Percentiles rank a stretch among this genome's conserved stretches.
Conservation (phyloP, 495 filamentous ascomycete genomes). For the Talaromyces proteolyticus region DNA sequence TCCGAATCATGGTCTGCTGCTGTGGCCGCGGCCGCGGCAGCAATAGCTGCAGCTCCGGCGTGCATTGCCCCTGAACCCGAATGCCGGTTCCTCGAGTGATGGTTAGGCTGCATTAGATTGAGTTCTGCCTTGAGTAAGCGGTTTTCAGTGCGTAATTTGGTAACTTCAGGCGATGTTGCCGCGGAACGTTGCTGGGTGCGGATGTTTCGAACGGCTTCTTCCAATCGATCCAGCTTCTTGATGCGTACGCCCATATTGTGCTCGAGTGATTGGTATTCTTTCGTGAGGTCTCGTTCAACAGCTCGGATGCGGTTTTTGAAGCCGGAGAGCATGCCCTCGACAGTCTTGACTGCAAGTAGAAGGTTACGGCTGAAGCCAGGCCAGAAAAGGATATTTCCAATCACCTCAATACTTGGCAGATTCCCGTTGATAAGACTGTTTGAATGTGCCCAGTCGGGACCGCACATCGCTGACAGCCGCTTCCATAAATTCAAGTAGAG, state of each 20-base stretch:
- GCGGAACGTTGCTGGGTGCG: constrained; percentile 33
- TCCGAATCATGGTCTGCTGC: constrained; percentile 16
- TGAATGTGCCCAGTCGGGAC: constrained; percentile 84
- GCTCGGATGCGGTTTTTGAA: constrained; percentile 75
- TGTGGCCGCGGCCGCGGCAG: constrained; percentile 11
- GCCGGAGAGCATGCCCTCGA: constrained; percentile 73
- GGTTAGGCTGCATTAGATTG: constrained; percentile 54
- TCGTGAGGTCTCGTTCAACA: constrained; percentile 84
- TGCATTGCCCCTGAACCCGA: too few relatives aligned
- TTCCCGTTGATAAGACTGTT: constrained; percentile 87
- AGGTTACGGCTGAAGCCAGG: constrained; percentile 86
- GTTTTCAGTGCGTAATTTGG: constrained; percentile 72
- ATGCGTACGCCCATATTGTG: constrained; percentile 69
- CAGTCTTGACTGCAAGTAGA: constrained; percentile 75
- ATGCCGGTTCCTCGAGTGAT: constrained; percentile 32
- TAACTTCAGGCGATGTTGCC: constrained; percentile 53
- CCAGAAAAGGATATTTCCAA: constrained; percentile 65
- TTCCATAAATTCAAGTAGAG: constrained; percentile 85
- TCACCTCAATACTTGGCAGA: constrained; percentile 72
- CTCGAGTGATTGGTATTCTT: constrained; percentile 85
- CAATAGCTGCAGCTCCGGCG: constrained; percentile 15
- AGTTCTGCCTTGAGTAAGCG: constrained; percentile 80
- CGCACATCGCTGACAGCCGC: constrained; percentile 77
- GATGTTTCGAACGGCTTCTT: constrained; percentile 58
- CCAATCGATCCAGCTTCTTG: constrained; percentile 83